phyloP scores from a whole-genome alignment of 495 filamentous ascomycete species.

The Penicillium argentinense region DNA sequence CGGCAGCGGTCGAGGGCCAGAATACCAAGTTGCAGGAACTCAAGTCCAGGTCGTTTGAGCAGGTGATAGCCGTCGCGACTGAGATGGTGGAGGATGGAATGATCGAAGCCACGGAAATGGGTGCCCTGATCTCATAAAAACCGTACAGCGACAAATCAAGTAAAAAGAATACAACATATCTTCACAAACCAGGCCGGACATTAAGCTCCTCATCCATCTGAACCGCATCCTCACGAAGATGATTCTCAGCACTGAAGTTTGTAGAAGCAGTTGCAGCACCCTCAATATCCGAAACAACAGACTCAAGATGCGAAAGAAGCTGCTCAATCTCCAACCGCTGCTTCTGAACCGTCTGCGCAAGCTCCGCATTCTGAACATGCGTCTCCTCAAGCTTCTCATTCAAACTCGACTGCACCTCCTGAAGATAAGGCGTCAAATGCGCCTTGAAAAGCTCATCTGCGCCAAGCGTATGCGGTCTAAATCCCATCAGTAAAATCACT shows the following conservation, averaged over 20 bases:
- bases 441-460: slow-evolving; percentile 64
- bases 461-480: slow-evolving; percentile 75
- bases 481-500: slow-evolving; percentile 4
- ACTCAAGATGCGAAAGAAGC: slow-evolving; percentile 64
- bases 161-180: neutral
- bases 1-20: slow-evolving; percentile 43
- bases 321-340: slow-evolving; percentile 75
- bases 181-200: slow-evolving; percentile 24
- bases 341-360: slow-evolving; percentile 59
- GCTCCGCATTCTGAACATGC: slow-evolving; percentile 61
- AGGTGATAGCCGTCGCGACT: slow-evolving; percentile 38
- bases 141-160: slow-evolving; percentile 1
- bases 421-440: slow-evolving; percentile 68
- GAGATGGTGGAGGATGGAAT: slow-evolving; percentile 54
- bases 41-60: slow-evolving; percentile 27
- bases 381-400: slow-evolving; percentile 59
- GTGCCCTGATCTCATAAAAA: slow-evolving; percentile 36
- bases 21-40: slow-evolving; percentile 40
- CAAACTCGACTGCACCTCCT: slow-evolving; percentile 58
- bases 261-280: slow-evolving; percentile 54
- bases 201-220: slow-evolving; percentile 47
- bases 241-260: slow-evolving; percentile 38
- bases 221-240: slow-evolving; percentile 42
- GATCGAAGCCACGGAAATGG: slow-evolving; percentile 36
- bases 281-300: slow-evolving; percentile 68